These are phyloP conservation scores for Zymoseptoria brevis DNA, from an alignment of 2,329 filamentous ascomycete species.

Conservation along the genomic window DNA sequence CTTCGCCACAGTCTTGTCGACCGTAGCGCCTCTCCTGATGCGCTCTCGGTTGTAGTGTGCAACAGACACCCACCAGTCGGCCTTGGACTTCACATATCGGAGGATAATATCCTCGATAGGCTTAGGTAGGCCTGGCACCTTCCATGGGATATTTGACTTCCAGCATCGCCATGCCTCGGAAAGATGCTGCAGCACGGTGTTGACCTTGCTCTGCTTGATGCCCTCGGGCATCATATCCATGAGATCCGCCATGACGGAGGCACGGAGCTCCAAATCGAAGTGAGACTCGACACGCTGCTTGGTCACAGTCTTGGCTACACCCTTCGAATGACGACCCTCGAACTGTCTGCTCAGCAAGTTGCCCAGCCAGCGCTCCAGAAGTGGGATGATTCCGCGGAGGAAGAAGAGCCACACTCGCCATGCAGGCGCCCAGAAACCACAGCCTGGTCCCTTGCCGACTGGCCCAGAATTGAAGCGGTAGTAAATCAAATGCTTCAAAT, in stretches of 20 bases:
- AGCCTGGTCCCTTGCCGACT: conserved; percentile 94
- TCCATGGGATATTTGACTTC: conserved; percentile 99
- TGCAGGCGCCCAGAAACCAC: conserved; percentile 97
- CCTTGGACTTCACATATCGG: conserved; percentile 97
- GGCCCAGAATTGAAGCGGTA: conserved; percentile 97
- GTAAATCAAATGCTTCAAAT: conserved; percentile 97
- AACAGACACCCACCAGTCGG: conserved; percentile 99
- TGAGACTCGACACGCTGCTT: conserved; percentile 99
- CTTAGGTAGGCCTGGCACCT: conserved; percentile 90
- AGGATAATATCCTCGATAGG: conserved; percentile 98
- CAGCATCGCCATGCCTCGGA: conserved; percentile 99
- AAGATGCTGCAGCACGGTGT: conserved; percentile 91
- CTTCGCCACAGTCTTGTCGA: conserved; percentile 98
- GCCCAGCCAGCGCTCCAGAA: conserved; percentile 93
- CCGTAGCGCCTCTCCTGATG: conserved; percentile 89
- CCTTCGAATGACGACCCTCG: conserved; percentile 96
- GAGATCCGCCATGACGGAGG: conserved; percentile 96
- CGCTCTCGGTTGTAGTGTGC: conserved; percentile 98
- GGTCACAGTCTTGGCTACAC: conserved; percentile 96
- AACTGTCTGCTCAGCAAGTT: conserved; percentile 96
- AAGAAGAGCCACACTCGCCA: conserved; percentile 99
- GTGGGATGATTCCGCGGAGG: conserved; percentile 94
- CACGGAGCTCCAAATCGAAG: conserved; percentile 92
- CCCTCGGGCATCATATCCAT: conserved; percentile 99
- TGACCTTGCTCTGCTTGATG: conserved; percentile 99